A percentile compares a stretch with the other conserved stretches of the same genome.
Conservation (phyloP, 345 rosid genomes). For the Sisymbrium irio region DNA sequence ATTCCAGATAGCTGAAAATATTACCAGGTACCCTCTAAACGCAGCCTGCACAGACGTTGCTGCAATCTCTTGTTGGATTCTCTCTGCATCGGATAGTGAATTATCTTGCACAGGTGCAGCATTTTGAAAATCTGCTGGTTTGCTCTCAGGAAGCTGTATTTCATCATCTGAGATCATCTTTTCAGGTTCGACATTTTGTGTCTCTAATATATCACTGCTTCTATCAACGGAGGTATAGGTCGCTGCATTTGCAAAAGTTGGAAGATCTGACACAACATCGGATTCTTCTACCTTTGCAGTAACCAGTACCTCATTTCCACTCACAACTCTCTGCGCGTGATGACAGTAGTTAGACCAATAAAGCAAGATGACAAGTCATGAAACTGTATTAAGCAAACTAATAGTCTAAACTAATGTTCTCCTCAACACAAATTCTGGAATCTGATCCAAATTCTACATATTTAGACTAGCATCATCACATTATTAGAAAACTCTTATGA, state of each 20-base stretch:
- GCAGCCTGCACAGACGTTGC: constrained; percentile 93
- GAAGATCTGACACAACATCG: constrained; percentile 44
- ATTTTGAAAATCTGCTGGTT: constrained; percentile 39
- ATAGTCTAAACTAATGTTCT: neutral
- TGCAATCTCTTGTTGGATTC: constrained; percentile 54
- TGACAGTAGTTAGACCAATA: neutral
- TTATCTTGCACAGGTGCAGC: constrained; percentile 17
- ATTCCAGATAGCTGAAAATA: constrained; percentile 19
- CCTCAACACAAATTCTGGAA: neutral
- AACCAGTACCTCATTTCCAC: constrained; percentile 50
- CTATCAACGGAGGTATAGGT: constrained; percentile 27
- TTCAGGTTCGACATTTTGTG: constrained; percentile 45
- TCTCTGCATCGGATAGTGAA: constrained; percentile 49
- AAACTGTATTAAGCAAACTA: neutral
- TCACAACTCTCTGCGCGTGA: constrained; percentile 45
- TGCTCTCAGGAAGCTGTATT: constrained; percentile 33
- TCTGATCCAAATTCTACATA: neutral
- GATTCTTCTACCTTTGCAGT: constrained; percentile 57
- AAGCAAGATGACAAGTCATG: neutral
- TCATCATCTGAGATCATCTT: constrained; percentile 40
- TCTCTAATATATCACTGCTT: constrained; percentile 43
- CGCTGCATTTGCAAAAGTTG: constrained; percentile 38
- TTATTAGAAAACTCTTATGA: neutral
- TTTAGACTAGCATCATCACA: constrained; percentile 6
- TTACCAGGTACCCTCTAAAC: constrained; percentile 94